Base-by-base conservation (phyloP, 768 basidiomycete species). In the Mycena vitilis region DNA sequence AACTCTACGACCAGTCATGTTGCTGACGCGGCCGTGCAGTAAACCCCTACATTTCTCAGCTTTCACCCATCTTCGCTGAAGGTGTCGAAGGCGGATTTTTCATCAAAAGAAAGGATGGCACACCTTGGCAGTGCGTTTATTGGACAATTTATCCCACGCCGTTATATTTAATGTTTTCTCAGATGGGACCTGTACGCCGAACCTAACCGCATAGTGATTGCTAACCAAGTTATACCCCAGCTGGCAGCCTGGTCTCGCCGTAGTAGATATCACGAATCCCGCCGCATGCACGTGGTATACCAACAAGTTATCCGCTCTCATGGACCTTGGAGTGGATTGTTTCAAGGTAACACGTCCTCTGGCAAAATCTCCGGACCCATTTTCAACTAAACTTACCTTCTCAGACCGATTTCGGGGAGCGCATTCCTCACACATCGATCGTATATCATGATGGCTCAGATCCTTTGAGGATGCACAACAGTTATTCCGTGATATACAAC, bases 401-500 rank as follows among this genome's bases (percentile, higher is more conserved):
- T 30, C 65, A 90, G 88, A 93, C 91, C 9, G 91, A 93, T 74
- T 93, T 93, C 74, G 92, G 88, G 36, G 92, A 94, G 76, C 86
- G 91, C 13, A 92, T 93, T 58, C 91, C 91, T 1, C 91, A 92
- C 74, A 78, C 87, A 1, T 81, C 83, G 25, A 85, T 92, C 61
- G 80, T 80, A 20, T 93, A 85, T 81, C 82, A 89, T 74, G 88
- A 92, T 71, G 89, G 89, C 11, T 88, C 88, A 12, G 89, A 92
- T 75, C 88, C 91, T 0, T 84, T 85, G 80, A 82, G 86, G 65
- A 86, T 90, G 81, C 91, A 94, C 81, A 94, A 93, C 74, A 81
- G 82, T n/a, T 93, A 90, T 76, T 81, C 91, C 5, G 85, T 88
- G 11, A 76, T 87, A 1, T 93, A 92, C 80, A 94, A 94, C 76